Base-by-base conservation (phyloP, 306 rosid species). In the Gastrolobium bilobum region DNA sequence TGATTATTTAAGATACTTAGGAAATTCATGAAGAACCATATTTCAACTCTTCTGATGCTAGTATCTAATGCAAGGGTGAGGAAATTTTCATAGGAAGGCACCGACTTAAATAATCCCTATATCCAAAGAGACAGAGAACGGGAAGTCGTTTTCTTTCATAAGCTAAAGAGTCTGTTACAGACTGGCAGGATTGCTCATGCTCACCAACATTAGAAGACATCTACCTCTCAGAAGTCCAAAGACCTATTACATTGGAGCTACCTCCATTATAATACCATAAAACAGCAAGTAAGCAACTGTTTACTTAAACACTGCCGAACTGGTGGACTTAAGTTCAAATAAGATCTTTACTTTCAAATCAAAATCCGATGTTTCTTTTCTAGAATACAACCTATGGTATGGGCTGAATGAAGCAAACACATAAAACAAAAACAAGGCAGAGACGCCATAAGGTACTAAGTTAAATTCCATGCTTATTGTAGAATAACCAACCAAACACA, bases 401-500 rank as follows among this genome's bases (percentile, higher is more conserved):
- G 63, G 26, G 7, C 33, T 37, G 47, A 54, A 73, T 7, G 31
- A 31, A 61, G 37, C 52, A 42, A 57, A 42, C 47, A 70, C 62
- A 53, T 35, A n/a, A 35, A 14, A 39, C 30, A 1, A 31, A 53
- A 53, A 3, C 73, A 52, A 53, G 56, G 10, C 46, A 77, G 58
- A 43, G 35, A 7, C 38, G 10, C 46, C 7, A 67, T 15, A 4
- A 50, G 34, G 7, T 47, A 7, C 33, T 43, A 48, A 73, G 54
- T 31, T 29, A 60, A 14, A 33, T 15, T 64, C 11, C 65, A 30
- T 4, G 37, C 66, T 67, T 7, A 14, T 7, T 29, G 35, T n/a
- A 39, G 34, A 66, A 58, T 29, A 70, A 74, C 7, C 60, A 50
- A 48, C 59, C 51, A 59, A 35, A 43, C 71, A 75, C 63, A 61